phyloP scores from a whole-genome alignment of 208 protist species.

The Endotrypanum monterogeii region DNA sequence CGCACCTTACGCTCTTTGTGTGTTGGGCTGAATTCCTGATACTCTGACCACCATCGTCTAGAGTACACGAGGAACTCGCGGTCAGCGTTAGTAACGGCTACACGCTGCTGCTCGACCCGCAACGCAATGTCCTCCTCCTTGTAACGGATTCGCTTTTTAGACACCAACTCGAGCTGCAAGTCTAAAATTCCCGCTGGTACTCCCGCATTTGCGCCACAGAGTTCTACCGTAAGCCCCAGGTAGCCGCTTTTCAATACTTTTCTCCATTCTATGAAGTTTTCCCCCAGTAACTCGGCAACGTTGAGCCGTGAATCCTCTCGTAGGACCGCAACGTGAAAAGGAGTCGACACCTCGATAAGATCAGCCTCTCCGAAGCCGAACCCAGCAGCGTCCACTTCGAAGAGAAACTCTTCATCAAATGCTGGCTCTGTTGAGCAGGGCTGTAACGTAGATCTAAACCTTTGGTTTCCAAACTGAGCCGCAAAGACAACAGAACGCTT shows the following conservation, averaged over 20 bases:
- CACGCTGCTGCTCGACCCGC: conserved; percentile 77
- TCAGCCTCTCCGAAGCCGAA: conserved; percentile 65
- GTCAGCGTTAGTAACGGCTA: conserved; percentile 86
- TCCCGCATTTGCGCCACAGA: conserved; percentile 84
- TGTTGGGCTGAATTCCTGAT: conserved; percentile 53
- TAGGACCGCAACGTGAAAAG: conserved; percentile 87
- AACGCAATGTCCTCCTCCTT: conserved; percentile 78
- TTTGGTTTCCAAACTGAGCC: conserved; percentile 89
- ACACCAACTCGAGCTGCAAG: conserved; percentile 87
- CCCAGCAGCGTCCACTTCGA: conserved; percentile 74
- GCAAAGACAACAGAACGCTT: conserved; percentile 64
- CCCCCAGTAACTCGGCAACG: conserved; percentile 73
- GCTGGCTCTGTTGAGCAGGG: conserved; percentile 56
- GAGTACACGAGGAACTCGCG: conserved; percentile 93
- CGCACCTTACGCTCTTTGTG: conserved; percentile 85
- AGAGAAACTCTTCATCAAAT: conserved; percentile 91
- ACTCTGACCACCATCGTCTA: conserved; percentile 91
- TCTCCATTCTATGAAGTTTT: conserved; percentile 92
- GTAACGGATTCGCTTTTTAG: conserved; percentile 53
- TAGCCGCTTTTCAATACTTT: conserved; percentile 88
- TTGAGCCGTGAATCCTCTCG: conserved; percentile 60
- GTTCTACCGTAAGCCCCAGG: conserved; percentile 88
- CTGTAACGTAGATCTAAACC: conserved; percentile 58
- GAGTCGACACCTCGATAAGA: conserved; percentile 81
- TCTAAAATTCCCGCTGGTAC: conserved; percentile 92